phyloP scores from a whole-genome alignment of 768 basidiomycete genomes.

The Podaxis mareebaensis region DNA sequence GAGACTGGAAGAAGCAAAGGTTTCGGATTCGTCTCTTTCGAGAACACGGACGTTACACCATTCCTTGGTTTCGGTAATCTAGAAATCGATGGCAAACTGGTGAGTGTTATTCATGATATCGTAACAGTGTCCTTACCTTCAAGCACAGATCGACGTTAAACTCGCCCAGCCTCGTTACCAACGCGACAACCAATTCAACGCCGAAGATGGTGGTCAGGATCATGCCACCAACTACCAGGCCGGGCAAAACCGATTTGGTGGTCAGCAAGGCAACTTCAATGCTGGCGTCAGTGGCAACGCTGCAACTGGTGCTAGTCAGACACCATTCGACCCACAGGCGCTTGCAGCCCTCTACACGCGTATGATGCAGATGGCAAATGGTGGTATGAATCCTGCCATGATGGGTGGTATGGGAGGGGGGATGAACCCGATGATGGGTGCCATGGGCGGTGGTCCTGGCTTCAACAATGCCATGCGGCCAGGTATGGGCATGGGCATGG shows the following conservation, averaged over 20 bases:
- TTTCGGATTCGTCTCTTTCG: constrained; percentile 97
- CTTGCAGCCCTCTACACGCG: constrained; percentile 92
- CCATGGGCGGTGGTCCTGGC: constrained; percentile 39
- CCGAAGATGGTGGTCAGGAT: constrained; percentile 41
- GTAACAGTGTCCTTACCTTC: background rate
- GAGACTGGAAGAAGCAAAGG: constrained; percentile 95
- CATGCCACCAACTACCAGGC: constrained; percentile 18
- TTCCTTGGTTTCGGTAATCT: constrained; percentile 88
- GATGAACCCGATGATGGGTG: constrained; percentile 39
- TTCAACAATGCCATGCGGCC: constrained; percentile 35
- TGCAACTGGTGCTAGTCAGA: constrained; percentile 41
- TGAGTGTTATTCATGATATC: constrained; percentile 40
- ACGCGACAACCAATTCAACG: constrained; percentile 55
- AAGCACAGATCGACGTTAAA: constrained; percentile 91
- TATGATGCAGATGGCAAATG: constrained; percentile 87
- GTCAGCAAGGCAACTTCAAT: constrained; percentile 42
- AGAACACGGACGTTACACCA: constrained; percentile 86
- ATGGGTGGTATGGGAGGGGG: constrained; percentile 57
- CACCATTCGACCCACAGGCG: constrained; percentile 88
- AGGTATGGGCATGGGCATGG: constrained; percentile 43
- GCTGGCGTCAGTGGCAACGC: constrained; percentile 26
- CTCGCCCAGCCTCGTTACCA: constrained; percentile 90
- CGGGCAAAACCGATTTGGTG: constrained; percentile 22
- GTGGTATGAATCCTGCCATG: constrained; percentile 53
- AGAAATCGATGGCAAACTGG: constrained; percentile 93